phyloP scores from a whole-genome alignment of 257 asterid genomes.

The Anisodus acutangulus region DNA sequence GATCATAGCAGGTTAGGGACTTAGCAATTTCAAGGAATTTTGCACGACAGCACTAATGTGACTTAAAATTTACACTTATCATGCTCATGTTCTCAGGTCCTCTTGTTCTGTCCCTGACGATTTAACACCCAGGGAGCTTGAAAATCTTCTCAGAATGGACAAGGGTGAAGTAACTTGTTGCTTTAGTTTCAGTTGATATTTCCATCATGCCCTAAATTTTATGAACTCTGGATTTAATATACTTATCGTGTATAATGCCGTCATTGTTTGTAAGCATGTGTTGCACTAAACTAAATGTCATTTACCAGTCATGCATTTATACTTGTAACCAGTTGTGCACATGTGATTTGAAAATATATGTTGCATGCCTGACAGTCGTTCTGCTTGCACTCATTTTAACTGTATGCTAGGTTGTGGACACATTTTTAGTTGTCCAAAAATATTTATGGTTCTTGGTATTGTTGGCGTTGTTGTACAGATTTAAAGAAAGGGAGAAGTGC shows the following conservation, averaged over 20 bases:
- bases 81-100: slow-evolving; percentile 53
- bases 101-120: slow-evolving; percentile 85
- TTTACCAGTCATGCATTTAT: background rate
- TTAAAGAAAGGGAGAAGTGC: slow-evolving; percentile 56
- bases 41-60: slow-evolving; percentile 9
- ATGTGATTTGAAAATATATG: background rate
- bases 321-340: background rate
- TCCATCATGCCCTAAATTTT: background rate
- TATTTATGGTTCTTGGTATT: background rate
- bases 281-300: background rate
- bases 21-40: background rate
- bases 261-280: slow-evolving; percentile 5
- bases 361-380: background rate
- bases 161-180: slow-evolving; percentile 50
- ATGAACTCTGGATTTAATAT: background rate
- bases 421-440: background rate
- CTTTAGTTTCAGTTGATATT: slow-evolving; percentile 2
- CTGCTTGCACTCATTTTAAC: slow-evolving; percentile 10
- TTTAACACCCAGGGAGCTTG: slow-evolving; percentile 66
- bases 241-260: background rate
- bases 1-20: slow-evolving; percentile 58
- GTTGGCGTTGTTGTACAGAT: slow-evolving; percentile 45
- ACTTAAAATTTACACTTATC: slow-evolving; percentile 23
- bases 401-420: background rate
- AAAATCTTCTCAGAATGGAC: slow-evolving; percentile 76